Evolutionary conservation across 306 rosid species (phyloP), one percentile per base, ranked within the genome.

Genomic region (cucumber (Cucumis sativus)): DNA sequence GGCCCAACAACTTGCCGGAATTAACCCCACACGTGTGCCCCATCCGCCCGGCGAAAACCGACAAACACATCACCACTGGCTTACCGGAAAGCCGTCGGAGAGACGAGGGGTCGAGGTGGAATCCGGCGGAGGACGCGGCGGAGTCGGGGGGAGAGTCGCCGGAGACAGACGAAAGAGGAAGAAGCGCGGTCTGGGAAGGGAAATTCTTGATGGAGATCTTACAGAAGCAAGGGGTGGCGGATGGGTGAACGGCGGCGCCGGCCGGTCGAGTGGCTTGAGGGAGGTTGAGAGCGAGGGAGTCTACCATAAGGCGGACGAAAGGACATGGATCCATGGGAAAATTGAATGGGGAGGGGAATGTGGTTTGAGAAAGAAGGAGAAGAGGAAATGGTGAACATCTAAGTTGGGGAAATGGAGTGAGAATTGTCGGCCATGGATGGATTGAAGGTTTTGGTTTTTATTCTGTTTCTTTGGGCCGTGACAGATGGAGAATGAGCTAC

Each of bases 191-290:
- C 25, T 92, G 86, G 4, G 92, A 83, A 0, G 96, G 93, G 77
- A 88, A 89, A 55, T 59, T 73, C 33, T 80, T 87, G 45, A 90
- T 83, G 8, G 77, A 77, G 30, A 95, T 86, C 49, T 84, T 79
- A 87, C 96, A 92, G 84, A 90, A 95, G 66, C 98, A 95, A 0
- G 98, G 98, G 0, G 96, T 88, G 52, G 97, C 72, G 3, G 98
- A 92, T 0, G 98, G 91, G 84, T 95, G 97, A 21, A 95, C 86
- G 1, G 93, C 92, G 0, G 93, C 66, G 1, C 87, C 76, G 10
- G 95, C 80, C 0, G 90, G 86, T 55, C 74, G 80, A 35, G 96
- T 81, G 10, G 86, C 78, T 9, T 80, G 77, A 0, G 97, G 97
- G 60, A 95, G 96, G 65, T 86, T 88, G 0, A 95, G 85, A 33